phyloP scores from a whole-genome alignment of 2,329 filamentous ascomycete genomes.

The Hypocreales sp. region DNA sequence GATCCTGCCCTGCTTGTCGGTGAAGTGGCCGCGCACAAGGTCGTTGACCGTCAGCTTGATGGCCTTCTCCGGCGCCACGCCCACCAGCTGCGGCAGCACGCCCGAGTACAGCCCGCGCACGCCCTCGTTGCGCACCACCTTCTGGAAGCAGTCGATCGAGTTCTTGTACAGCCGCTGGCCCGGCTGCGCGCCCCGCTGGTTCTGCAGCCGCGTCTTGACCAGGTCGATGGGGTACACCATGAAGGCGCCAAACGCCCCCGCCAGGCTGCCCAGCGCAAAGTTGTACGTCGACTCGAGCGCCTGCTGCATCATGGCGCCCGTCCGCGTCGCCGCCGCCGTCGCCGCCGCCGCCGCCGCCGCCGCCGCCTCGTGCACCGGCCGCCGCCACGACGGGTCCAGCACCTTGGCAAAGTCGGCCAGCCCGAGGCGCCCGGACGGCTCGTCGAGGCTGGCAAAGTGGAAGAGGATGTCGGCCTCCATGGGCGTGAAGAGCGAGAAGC shows the following conservation, averaged over 20 bases:
- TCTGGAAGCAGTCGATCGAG: constrained; percentile 86
- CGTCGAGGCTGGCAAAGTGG: constrained; percentile 89
- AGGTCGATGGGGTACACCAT: constrained; percentile 99
- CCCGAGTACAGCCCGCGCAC: constrained; percentile 84
- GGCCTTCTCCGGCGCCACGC: constrained; percentile 97
- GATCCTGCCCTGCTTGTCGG: constrained; percentile 64
- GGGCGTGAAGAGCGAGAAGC: constrained; percentile 91
- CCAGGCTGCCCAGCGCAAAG: constrained; percentile 76
- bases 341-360: constrained; percentile 22
- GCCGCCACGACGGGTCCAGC: constrained; percentile 82
- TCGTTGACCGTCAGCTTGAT: constrained; percentile 99
- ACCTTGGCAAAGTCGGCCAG: constrained; percentile 86
- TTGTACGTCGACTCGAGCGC: constrained; percentile 63
- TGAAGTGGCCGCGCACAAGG: constrained; percentile 62
- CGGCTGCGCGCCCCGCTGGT: constrained; percentile 71
- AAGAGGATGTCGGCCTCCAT: constrained; percentile 99
- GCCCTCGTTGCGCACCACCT: constrained; percentile 87
- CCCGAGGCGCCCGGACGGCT: constrained; percentile 71
- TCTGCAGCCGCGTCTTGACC: constrained; percentile 97
- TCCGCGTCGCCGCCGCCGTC: constrained; percentile 18
- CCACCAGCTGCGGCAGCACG: constrained; percentile 85
- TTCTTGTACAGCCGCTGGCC: constrained; percentile 92
- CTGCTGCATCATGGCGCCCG: constrained; percentile 35
- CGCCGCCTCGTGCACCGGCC: constrained; percentile 32
- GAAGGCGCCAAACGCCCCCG: constrained; percentile 94